Evolutionary conservation across 495 filamentous ascomycete genomes (phyloP).

Genomic region (Hypoxylon crocopeplum): DNA sequence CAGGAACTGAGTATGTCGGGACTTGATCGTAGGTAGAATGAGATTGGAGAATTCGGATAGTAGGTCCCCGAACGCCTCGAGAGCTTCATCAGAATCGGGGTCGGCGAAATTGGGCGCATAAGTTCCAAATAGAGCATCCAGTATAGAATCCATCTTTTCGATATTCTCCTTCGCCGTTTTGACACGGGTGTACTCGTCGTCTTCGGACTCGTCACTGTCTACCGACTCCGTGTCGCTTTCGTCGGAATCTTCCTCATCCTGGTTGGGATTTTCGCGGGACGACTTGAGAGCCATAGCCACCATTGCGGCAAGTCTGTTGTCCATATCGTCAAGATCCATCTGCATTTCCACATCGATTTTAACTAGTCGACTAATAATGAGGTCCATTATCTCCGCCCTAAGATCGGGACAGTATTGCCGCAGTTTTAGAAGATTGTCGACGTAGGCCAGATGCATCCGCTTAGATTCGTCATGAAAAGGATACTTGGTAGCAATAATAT

Average conservation of each 20-base stretch:
- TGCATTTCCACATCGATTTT: constrained; percentile 96
- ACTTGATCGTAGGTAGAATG: constrained; percentile 87
- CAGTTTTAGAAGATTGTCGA: constrained; percentile 77
- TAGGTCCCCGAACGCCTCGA: constrained; percentile 70
- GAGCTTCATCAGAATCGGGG: constrained; percentile 54
- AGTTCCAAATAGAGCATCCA: constrained; percentile 86
- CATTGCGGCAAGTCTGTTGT: constrained; percentile 58
- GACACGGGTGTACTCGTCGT: constrained; percentile 54
- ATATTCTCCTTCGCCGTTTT: constrained; percentile 78
- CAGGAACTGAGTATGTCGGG: constrained; percentile 86
- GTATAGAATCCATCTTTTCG: constrained; percentile 89
- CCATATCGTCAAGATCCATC: constrained; percentile 84
- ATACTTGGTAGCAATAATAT: constrained; percentile 69
- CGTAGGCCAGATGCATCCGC: constrained; percentile 74
- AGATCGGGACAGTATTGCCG: constrained; percentile 79
- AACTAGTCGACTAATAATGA: constrained; percentile 83
- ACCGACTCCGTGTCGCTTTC: constrained; percentile 65
- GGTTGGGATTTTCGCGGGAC: constrained; percentile 38
- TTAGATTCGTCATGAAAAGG: constrained; percentile 77
- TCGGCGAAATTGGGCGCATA: constrained; percentile 73
- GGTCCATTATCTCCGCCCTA: constrained; percentile 78
- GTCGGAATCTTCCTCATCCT: constrained; percentile 62
- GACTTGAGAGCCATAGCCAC: constrained; percentile 53
- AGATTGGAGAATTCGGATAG: constrained; percentile 81
- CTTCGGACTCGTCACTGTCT: constrained; percentile 56